Conservation (phyloP, 2,329 filamentous ascomycete species). For the Thelonectria blattea region DNA sequence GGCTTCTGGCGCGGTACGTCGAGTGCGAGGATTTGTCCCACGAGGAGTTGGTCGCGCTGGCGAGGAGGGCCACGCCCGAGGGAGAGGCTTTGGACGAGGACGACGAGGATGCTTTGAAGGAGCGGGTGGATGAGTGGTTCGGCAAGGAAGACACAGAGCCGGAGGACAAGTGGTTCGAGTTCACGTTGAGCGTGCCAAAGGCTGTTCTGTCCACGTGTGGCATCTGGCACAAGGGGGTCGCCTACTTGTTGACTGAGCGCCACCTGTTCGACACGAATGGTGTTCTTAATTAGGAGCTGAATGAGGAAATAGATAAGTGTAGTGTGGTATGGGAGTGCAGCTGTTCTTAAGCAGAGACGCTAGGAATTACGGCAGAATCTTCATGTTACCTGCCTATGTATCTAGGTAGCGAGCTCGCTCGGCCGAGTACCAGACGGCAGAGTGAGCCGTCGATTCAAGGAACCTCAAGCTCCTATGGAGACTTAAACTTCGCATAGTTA, state of each 20-base stretch:
- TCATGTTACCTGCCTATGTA: too few species aligned
- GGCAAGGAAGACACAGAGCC: background rate
- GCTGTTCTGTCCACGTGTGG: background rate
- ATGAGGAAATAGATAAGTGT: too few species aligned
- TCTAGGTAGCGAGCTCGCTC: too few species aligned
- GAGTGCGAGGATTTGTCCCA: background rate
- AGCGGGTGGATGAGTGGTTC: background rate
- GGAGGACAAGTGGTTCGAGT: constrained; percentile 2
- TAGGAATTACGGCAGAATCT: too few species aligned
- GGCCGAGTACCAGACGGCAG: too few species aligned
- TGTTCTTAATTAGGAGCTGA: background rate
- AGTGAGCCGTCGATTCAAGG: too few species aligned
- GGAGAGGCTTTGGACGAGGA: background rate
- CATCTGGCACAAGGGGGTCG: background rate
- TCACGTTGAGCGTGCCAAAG: background rate
- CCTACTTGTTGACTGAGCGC: background rate
- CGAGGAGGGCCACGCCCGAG: background rate
- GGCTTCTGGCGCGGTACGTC: background rate
- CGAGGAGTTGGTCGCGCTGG: background rate
- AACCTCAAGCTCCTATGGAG: too few species aligned
- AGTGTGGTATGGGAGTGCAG: too few species aligned
- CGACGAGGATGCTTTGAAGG: background rate
- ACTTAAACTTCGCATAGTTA: too few species aligned
- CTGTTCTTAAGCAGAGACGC: too few species aligned
- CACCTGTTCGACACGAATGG: background rate